A percentile compares a stretch with the other conserved stretches of the same genome.
Evolutionary conservation across 805 yeast genomes (phyloP).

Genomic region (Lipomyces yamanashiensis): DNA sequence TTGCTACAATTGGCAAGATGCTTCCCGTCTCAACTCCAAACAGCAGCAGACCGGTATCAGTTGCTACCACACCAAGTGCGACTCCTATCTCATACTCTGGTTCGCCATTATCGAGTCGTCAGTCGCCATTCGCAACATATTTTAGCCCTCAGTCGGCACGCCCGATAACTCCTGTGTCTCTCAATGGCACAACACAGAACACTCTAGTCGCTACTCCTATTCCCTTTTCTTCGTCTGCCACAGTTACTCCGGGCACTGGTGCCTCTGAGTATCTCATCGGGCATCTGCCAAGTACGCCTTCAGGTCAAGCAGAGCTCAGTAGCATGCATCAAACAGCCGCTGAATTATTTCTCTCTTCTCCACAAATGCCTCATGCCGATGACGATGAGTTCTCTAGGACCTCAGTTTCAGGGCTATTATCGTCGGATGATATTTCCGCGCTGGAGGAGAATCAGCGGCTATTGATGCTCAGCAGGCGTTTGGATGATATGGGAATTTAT

Average conservation of each 20-base stretch:
- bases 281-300: background rate
- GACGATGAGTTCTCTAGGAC: background rate
- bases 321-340: slow-evolving; percentile 16
- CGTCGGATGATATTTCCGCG: slow-evolving; percentile 12
- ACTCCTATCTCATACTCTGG: slow-evolving; percentile 6
- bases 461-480: slow-evolving; percentile 18
- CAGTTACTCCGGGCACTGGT: background rate
- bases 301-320: background rate
- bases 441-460: slow-evolving; percentile 25
- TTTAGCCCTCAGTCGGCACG: background rate
- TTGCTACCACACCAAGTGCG: slow-evolving; percentile 9
- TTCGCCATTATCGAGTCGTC: slow-evolving; percentile 13
- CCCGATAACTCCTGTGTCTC: slow-evolving; percentile 3
- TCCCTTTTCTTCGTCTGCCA: background rate
- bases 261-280: background rate
- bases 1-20: slow-evolving; percentile 5
- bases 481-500: slow-evolving; percentile 29
- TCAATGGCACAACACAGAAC: background rate
- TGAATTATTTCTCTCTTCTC: slow-evolving; percentile 9
- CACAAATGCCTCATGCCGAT: background rate
- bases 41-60: slow-evolving; percentile 1
- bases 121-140: background rate
- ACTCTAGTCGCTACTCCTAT: background rate
- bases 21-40: background rate
- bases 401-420: background rate